Base-by-base conservation (phyloP, 108 stramenopile species). In the Skeletonema marinoi region DNA sequence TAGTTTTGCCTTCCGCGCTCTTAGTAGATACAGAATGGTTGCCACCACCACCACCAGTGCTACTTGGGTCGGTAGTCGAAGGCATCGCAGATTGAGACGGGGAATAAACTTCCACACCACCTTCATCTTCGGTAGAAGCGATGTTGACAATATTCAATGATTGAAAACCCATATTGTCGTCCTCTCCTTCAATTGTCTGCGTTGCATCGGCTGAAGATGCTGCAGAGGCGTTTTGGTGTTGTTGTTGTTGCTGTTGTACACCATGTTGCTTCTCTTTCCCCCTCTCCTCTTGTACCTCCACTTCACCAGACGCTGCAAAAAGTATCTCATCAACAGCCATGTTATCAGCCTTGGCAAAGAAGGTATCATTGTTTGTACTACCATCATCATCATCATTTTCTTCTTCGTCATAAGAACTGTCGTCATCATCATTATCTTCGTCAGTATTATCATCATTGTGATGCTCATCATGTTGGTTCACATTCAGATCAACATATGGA, bases 331-430 rank as follows among this genome's bases (percentile, higher is more conserved):
- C 72, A 12, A 79, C 16, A 13, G 73, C 67, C 30, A 60, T 56
- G 39, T 73, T 60, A 16, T 79, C 78, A 1, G 78, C 78, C 61
- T 73, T 60, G 58, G 71, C 67, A 16, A 79, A 68, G 66, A 73
- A 79, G 66, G 61, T 72, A 66, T 73, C 67, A 60, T 59, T 36
- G 11, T 1, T 51, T 51, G 50, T 19, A 19, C 25, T 56, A 9
- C 25, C 4, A 25, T 29, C 10, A 17, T 25, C 54, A 56, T 4
- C 7, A 29, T 29, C 9, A 56, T 29, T 29, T 9, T 10, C n/a
- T 2, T 56, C 29, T n/a, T 32, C 56, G 5, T 66, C 32, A 5
- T 68, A 2, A 50, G 14, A 11, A 35, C 17, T 21, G 33, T 44
- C 19, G 32, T 41, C 44, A 46, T 46, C 16, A 36, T 36, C 6